A percentile compares a stretch with the other conserved stretches of the same genome.
phyloP scores from a whole-genome alignment of 108 stramenopile species.

The Hondaea fermentalgiana region DNA sequence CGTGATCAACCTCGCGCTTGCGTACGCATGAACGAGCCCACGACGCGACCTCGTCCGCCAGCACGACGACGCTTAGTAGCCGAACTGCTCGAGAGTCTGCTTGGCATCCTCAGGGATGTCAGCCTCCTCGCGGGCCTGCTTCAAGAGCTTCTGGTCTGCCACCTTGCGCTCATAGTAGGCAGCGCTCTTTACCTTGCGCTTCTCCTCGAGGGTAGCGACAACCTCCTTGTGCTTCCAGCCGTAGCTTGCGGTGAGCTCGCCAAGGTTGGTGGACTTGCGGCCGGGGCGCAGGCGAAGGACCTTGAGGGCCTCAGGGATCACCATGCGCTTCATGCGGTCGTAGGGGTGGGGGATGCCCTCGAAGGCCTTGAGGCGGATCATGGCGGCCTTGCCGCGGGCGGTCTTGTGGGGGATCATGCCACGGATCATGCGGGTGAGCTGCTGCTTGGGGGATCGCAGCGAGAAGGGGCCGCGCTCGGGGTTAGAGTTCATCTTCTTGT shows the following conservation, averaged over 20 bases:
- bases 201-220: constrained; percentile 72
- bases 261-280: constrained; percentile 84
- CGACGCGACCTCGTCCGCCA: too few relatives aligned
- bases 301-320: constrained; percentile 93
- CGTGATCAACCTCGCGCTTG: too few relatives aligned
- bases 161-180: constrained; percentile 95
- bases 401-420: constrained; percentile 99
- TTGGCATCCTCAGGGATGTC: constrained; percentile 18
- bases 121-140: constrained; percentile 16
- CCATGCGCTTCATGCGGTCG: constrained; percentile 96
- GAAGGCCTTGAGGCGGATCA: constrained; percentile 84
- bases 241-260: constrained; percentile 75
- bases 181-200: constrained; percentile 82
- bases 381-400: constrained; percentile 80
- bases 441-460: constrained; percentile 87
- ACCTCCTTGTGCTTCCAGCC: constrained; percentile 98
- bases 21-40: too few relatives aligned
- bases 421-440: constrained; percentile 96
- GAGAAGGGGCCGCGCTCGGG: constrained; percentile 89
- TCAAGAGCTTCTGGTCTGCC: constrained; percentile 31
- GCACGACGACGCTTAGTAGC: neutral
- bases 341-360: constrained; percentile 97
- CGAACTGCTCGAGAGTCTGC: constrained; percentile 1
- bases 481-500: constrained; percentile 97
- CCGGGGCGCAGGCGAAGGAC: constrained; percentile 71